Conservation (phyloP, 768 basidiomycete species). For the Gelatoporia subvermispora region DNA sequence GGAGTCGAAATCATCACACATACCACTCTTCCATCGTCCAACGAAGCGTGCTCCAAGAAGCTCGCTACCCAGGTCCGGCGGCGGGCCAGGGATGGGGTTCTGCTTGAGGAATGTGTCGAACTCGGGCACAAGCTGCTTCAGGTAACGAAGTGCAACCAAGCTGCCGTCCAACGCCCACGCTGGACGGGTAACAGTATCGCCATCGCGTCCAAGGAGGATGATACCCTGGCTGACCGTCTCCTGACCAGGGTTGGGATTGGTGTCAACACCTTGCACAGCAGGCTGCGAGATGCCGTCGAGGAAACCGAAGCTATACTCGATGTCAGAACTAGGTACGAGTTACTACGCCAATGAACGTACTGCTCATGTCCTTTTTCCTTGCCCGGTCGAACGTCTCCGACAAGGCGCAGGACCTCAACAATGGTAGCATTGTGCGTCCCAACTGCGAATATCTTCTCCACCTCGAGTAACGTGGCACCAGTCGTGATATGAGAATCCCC, state of each 20-base stretch:
- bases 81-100: conserved; percentile 19
- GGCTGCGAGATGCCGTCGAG: conserved; percentile 28
- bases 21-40: conserved; percentile 31
- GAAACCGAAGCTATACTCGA: conserved; percentile 19
- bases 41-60: conserved; percentile 30
- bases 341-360: conserved; percentile 3
- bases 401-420: conserved; percentile 30
- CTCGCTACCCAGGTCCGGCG: conserved; percentile 17
- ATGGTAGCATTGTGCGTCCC: conserved; percentile 31
- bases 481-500: conserved; percentile 38
- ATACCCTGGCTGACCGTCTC: conserved; percentile 22
- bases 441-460: conserved; percentile 26
- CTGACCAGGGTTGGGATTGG: conserved; percentile 16
- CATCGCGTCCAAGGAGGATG: conserved; percentile 18
- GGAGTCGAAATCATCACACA: neutral
- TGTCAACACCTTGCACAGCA: conserved; percentile 24
- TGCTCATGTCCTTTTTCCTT: conserved; percentile 24
- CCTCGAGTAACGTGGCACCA: conserved; percentile 11
- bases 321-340: neutral
- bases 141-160: conserved; percentile 28
- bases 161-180: conserved; percentile 26
- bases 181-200: conserved; percentile 25
- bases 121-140: conserved; percentile 31
- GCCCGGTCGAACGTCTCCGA: conserved; percentile 30
- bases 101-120: conserved; percentile 24